A percentile compares a stretch with the other conserved stretches of the same genome.
These are phyloP conservation scores for Cyberlindnera saturnus DNA, from an alignment of 805 yeast genomes.

Conservation along the genomic window DNA sequence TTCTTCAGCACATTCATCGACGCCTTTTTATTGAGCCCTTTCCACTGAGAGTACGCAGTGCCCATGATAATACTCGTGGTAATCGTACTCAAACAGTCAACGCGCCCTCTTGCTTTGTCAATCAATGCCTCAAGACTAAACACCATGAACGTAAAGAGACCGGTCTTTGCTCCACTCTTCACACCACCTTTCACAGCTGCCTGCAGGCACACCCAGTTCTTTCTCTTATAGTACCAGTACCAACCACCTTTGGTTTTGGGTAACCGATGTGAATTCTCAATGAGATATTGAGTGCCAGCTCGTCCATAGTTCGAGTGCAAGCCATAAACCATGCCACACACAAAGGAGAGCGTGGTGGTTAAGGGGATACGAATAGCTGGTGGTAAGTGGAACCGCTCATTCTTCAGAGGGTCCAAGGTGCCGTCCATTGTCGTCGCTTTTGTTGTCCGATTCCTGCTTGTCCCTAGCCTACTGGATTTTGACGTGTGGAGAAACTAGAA, in stretches of 20 bases:
- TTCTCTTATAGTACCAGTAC: constrained; percentile 83
- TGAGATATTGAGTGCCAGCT: constrained; percentile 56
- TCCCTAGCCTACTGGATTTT: neutral
- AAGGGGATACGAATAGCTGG: constrained; percentile 2
- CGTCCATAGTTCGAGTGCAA: constrained; percentile 50
- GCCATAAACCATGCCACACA: constrained; percentile 36
- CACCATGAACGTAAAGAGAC: constrained; percentile 39
- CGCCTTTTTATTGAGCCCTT: constrained; percentile 36
- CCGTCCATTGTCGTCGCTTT: neutral
- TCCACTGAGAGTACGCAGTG: constrained; percentile 39
- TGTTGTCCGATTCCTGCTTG: neutral
- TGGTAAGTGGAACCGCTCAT: constrained; percentile 5
- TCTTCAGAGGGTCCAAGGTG: neutral
- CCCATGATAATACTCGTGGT: constrained; percentile 51
- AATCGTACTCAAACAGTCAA: constrained; percentile 61
- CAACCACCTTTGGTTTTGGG: constrained; percentile 78
- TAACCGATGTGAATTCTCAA: constrained; percentile 77
- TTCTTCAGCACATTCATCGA: constrained; percentile 36
- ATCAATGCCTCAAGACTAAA: constrained; percentile 58
- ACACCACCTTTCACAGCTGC: constrained; percentile 47
- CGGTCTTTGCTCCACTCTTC: constrained; percentile 35
- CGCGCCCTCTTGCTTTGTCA: constrained; percentile 46
- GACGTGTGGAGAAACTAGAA: neutral
- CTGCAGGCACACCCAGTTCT: constrained; percentile 65
- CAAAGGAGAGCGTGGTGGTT: constrained; percentile 2